Base-by-base conservation (phyloP, 2,329 filamentous ascomycete species). In the Cladophialophora immunda region DNA sequence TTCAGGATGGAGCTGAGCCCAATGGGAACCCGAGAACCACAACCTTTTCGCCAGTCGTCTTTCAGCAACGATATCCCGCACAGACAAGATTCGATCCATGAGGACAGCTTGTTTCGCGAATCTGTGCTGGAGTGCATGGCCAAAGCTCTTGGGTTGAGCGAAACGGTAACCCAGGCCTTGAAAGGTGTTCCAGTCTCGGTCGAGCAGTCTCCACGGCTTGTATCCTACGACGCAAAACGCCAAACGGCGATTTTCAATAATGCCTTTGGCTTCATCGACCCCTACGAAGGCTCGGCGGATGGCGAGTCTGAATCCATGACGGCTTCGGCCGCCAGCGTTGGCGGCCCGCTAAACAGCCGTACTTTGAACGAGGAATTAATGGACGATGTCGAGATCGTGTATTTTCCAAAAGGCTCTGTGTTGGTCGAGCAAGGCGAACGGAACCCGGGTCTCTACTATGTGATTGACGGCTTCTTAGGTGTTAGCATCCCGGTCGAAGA, bases 401-500 rank as follows among this genome's bases (percentile, higher is more conserved):
- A 92, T 81, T 99, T 99, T 71, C 94, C 94, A 0, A 92, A 98
- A 77, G 94, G 92, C 2, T 94, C 95, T 1, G 91, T 99, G 0
- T 85, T 99, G 17, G 94, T 99, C 0, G 95, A 99, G 75, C 94
- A 98, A 80, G 94, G 95, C 9, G 95, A 99, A 77, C 87, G 95
- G n/a, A 97, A 96, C 73, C 95, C 95, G 0, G 95, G 95, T 0
- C 78, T 99, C 0, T 99, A 99, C 80, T 99, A 99, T 78, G 94
- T 99, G 2, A 91, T 99, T 58, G 95, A 99, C 77, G 95, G 95
- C 0, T 99, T 99, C 74, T 82, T 99, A 38, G 95, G 99, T 74
- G 94, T 98, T 52, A 93, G 93, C 68, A 90, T 96, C n/a, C 89
- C 92, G 1, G 82, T 87, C 0, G 87, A 90, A 47, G 88, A 91